Conservation (phyloP, 2,329 filamentous ascomycete species). For the Mollisiaceae sp. region DNA sequence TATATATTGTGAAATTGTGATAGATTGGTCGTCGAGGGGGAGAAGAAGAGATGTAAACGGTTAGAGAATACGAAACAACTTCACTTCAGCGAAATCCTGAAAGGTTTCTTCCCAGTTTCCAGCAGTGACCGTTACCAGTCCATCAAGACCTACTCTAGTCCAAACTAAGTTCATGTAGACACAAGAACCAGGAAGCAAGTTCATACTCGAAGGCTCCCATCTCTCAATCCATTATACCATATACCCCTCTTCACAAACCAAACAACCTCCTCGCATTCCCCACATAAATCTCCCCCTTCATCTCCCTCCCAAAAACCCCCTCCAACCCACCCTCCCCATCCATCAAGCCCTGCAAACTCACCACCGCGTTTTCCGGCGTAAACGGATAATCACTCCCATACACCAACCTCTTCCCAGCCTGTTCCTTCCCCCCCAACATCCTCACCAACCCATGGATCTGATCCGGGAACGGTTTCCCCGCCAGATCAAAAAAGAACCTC, state of each 20-base stretch:
- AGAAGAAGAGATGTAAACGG: too few species aligned
- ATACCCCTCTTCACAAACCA: not conserved
- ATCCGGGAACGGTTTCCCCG: conserved; percentile 54
- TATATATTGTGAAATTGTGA: too few species aligned
- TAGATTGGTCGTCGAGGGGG: too few species aligned
- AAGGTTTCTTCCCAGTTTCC: too few species aligned
- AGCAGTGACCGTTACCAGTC: too few species aligned
- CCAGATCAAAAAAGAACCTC: conserved; percentile 58
- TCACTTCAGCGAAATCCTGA: too few species aligned
- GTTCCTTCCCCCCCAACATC: conserved; percentile 29
- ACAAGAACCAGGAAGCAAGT: not conserved
- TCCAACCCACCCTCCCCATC: conserved; percentile 36
- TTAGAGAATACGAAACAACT: too few species aligned
- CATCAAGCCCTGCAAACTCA: conserved; percentile 38
- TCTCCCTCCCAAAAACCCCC: conserved; percentile 41
- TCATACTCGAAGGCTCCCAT: not conserved
- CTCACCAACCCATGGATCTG: conserved; percentile 55
- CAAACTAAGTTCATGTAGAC: not conserved
- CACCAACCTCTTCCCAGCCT: conserved; percentile 43
- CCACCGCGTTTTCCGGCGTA: conserved; percentile 43
- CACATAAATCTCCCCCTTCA: conserved; percentile 18
- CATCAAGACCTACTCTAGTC: too few species aligned
- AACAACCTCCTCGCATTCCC: conserved; percentile 22
- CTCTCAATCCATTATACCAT: not conserved
- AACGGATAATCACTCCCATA: conserved; percentile 61